Evolutionary conservation across 2,329 filamentous ascomycete genomes (phyloP), one percentile per base, ranked within the genome.

Genomic region (Cordyceps fumosorosea): DNA sequence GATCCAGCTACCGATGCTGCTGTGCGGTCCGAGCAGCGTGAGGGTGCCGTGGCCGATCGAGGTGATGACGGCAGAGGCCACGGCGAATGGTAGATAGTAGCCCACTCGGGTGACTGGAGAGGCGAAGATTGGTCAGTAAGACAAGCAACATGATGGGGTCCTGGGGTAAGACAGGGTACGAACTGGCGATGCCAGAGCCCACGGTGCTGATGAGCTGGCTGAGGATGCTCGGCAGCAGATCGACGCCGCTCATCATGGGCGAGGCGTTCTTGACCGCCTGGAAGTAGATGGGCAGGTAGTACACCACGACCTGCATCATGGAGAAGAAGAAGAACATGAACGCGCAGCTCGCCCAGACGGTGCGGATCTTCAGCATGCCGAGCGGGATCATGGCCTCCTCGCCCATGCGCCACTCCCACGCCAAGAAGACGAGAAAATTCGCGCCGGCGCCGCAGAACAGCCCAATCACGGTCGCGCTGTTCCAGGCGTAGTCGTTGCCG

Each of bases 51-150:
- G 18, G 6, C 52, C 52, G 18, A 40, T 40, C 10, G 37, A 24
- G 5, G 8, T 20, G 18, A 54, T 22, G 37, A 37, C n/a, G 18
- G 52, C n/a, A 16, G n/a, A 24, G 29, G 20, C 37, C 24, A 24
- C 16, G n/a, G 29, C 29, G 18, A 34, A 52, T 3, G 50, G 50
- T 32, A 22, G 22, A 8, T n/a, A 18, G 34, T 67, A 69, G 3
- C n/a, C 29, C 3, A 29, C 29, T 6, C 29, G 29, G 29, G 29
- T 29, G 1, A 29, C 29, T 29, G 29, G 29, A 29, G 29, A 29
- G 29, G n/a, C n/a, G 29, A 29, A 3, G 29, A 29, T 7, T 5
- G 5, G 29, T 29, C 8, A 29, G 29, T 7, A 29, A 29, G 29
- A 29, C 29, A 29, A 29, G 29, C 29, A n/a, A 29, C 29, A 29